Evolutionary conservation across 2,329 filamentous ascomycete species (phyloP), one percentile per base, ranked within the genome.

Genomic region (Calonectria hongkongensis): DNA sequence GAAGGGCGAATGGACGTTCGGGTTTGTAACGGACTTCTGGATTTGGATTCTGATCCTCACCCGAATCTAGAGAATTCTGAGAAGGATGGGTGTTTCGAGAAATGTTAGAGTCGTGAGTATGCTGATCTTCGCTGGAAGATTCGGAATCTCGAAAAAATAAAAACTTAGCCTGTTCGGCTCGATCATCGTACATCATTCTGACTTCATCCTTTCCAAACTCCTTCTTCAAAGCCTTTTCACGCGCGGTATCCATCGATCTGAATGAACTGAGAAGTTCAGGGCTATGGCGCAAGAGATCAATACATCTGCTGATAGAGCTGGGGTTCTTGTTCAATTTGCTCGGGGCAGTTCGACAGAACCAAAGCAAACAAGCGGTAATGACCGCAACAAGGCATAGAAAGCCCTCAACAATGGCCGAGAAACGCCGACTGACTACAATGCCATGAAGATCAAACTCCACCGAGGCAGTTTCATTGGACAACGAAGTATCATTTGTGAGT

Each of bases 361-460:
- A 79, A 0, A 75, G 21, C 72, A 76, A 81, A 0, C 82, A 30
- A 0, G 83, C 27, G 0, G 80, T 78, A 1, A 79, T 74, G 0
- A 81, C 1, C 0, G 81, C 73, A 0, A 83, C 75, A 0, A 82
- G 1, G 0, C 71, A 25, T 1, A 86, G 51, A 0, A 85, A 10
- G 0, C 51, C 72, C 18, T 86, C 85, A 0, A 85, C 75, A 0
- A 76, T 43, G 0, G 79, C 79, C 0, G 84, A 82, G 13, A 84
- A 80, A 0, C 71, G 1, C 2, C 85, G 74, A 58, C 82, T 85
- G 2, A 84, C 83, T 0, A 83, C 67, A 0, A 86, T 76, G 0
- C 82, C 85, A 0, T 75, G 68, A 1, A 82, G 48, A 0, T 47
- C 50, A 41, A 78, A 74, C 0, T 81, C 68, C 1, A 79, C 25